Percentiles rank a stretch among this genome's conserved stretches.
These are phyloP conservation scores for Diplodia sapinea DNA, from an alignment of 2,329 filamentous ascomycete genomes.

Conservation along the genomic window DNA sequence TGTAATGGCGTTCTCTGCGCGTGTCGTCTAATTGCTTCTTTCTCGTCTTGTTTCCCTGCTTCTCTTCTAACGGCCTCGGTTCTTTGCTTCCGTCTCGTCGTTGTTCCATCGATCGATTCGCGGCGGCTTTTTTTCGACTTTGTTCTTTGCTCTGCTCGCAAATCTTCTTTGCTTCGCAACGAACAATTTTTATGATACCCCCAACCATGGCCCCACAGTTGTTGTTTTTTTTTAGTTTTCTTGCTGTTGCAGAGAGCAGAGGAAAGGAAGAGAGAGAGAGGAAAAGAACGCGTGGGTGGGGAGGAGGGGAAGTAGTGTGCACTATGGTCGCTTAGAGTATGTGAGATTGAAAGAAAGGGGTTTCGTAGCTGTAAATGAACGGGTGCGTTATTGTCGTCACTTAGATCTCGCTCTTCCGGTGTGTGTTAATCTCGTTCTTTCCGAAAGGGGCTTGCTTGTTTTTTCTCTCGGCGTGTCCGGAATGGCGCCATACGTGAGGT, in stretches of 20 bases:
- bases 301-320: background rate
- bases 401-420: background rate
- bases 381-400: background rate
- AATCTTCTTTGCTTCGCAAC: conserved; percentile 1
- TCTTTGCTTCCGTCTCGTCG: background rate
- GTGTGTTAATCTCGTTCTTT: background rate
- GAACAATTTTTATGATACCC: background rate
- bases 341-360: background rate
- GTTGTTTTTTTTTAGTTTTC: background rate
- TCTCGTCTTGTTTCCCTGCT: background rate
- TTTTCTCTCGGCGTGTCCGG: background rate
- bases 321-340: background rate
- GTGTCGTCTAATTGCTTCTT: conserved; percentile 4
- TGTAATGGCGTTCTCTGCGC: conserved; percentile 21
- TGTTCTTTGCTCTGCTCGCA: conserved; percentile 2
- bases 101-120: background rate
- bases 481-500: no score
- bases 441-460: background rate
- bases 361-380: background rate
- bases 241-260: background rate
- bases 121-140: background rate
- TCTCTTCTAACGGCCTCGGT: conserved; percentile 15
- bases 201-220: background rate
- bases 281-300: background rate
- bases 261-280: background rate